Evolutionary conservation across 805 yeast genomes (phyloP).

Genomic region (Ogataea corticis): DNA sequence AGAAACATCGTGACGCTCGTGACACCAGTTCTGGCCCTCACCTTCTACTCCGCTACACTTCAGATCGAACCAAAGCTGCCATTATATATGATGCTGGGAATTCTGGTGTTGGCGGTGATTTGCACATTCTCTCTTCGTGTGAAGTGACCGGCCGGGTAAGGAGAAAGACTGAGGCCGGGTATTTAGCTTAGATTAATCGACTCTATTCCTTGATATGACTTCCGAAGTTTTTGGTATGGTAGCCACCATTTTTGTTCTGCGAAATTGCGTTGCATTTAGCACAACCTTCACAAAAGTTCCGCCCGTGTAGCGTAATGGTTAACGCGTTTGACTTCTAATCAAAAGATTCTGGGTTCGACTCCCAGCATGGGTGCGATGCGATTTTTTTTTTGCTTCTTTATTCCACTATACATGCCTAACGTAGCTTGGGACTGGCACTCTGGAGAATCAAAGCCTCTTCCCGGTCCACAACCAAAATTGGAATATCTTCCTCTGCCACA

Average conservation of each 20-base stretch:
- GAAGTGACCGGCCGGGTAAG: background rate
- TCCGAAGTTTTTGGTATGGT: too few species aligned
- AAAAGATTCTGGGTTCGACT: conserved; percentile 67
- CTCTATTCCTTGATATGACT: too few species aligned
- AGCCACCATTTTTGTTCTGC: too few species aligned
- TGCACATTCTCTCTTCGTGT: conserved; percentile 6
- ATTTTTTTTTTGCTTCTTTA: conserved; percentile 14
- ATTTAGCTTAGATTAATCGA: too few species aligned
- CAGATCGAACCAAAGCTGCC: conserved; percentile 39
- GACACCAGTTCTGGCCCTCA: conserved; percentile 49
- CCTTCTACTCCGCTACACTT: conserved; percentile 48
- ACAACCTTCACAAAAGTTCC: background rate
- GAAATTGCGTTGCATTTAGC: background rate
- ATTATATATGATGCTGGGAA: conserved; percentile 26
- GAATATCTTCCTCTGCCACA: conserved; percentile 18
- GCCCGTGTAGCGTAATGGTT: conserved; percentile 68
- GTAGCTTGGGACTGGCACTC: background rate
- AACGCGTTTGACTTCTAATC: conserved; percentile 69
- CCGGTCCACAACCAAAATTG: conserved; percentile 30
- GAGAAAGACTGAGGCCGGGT: too few species aligned
- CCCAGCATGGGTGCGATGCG: conserved; percentile 42
- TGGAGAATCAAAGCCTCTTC: conserved; percentile 30
- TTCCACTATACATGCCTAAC: background rate
- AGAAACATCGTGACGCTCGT: conserved; percentile 50
- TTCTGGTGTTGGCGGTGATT: conserved; percentile 3